These are phyloP conservation scores for Mucor lusitanicus DNA, from an alignment of 371 early-diverging fungal genomes.

Conservation along the genomic window DNA sequence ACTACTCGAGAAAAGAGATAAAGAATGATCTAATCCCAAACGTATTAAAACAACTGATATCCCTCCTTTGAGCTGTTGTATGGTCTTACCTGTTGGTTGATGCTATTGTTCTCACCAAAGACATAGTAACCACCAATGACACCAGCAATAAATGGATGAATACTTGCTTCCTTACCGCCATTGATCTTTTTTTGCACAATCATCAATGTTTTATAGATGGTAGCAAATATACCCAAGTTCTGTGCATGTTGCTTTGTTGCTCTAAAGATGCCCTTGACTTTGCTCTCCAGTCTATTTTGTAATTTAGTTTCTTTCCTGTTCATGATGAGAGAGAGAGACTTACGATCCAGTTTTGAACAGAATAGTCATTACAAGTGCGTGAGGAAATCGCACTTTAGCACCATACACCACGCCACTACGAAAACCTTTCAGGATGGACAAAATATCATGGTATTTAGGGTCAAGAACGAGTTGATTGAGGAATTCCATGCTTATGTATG, in stretches of 20 bases:
- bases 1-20: conserved; percentile 93
- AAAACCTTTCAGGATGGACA: conserved; percentile 91
- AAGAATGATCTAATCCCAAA: conserved; percentile 76
- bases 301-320: neutral
- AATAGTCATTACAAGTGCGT: conserved; percentile 97
- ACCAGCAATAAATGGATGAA: conserved; percentile 91
- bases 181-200: conserved; percentile 67
- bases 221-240: conserved; percentile 91
- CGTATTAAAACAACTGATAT: neutral
- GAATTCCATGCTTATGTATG: conserved; percentile 37
- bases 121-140: conserved; percentile 94
- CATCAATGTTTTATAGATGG: conserved; percentile 92
- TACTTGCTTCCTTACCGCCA: conserved; percentile 72
- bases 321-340: neutral
- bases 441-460: conserved; percentile 78
- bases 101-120: conserved; percentile 91
- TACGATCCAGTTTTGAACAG: conserved; percentile 91
- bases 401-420: conserved; percentile 97
- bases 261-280: conserved; percentile 73
- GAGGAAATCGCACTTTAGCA: conserved; percentile 95
- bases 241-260: conserved; percentile 90
- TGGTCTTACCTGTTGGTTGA: conserved; percentile 88
- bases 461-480: conserved; percentile 60
- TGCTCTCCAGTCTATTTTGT: conserved; percentile 61
- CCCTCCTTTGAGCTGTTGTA: neutral